phyloP scores from a whole-genome alignment of 1,139 yeast genomes.

The Cylindricascospora bacillispora region DNA sequence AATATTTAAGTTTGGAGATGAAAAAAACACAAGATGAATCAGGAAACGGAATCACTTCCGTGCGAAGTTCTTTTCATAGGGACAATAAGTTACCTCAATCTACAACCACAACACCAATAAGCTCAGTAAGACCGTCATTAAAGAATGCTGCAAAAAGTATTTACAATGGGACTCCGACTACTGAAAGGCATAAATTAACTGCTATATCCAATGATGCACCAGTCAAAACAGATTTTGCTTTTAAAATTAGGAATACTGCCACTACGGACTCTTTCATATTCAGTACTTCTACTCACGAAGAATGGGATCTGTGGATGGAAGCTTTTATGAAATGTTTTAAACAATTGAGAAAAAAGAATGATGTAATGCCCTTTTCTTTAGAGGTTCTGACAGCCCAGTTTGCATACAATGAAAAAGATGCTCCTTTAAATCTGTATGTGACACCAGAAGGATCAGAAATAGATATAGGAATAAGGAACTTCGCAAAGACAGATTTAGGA shows the following conservation, averaged over 20 bases:
- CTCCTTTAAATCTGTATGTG: slow-evolving; percentile 47
- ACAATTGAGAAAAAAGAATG: slow-evolving; percentile 34
- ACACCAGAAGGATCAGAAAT: slow-evolving; percentile 54
- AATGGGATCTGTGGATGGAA: slow-evolving; percentile 48
- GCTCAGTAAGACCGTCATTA: slow-evolving; percentile 12
- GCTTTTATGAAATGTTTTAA: slow-evolving; percentile 44
- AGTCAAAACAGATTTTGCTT: slow-evolving; percentile 26
- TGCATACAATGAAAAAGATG: slow-evolving; percentile 45
- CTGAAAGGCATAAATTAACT: slow-evolving; percentile 4
- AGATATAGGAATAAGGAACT: slow-evolving; percentile 33
- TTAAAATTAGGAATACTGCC: slow-evolving; percentile 39
- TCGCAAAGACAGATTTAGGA: slow-evolving; percentile 10
- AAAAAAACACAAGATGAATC: slow-evolving; percentile 5
- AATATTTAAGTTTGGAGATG: slow-evolving; percentile 41
- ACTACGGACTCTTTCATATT: slow-evolving; percentile 43
- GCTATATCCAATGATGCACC: slow-evolving; percentile 10
- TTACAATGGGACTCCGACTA: slow-evolving; percentile 8
- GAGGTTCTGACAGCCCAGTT: slow-evolving; percentile 47
- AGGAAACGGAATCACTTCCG: background rate
- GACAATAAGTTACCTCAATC: slow-evolving; percentile 10
- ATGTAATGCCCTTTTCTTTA: slow-evolving; percentile 44
- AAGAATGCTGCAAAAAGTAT: slow-evolving; percentile 9
- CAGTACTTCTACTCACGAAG: slow-evolving; percentile 40
- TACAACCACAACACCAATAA: slow-evolving; percentile 14
- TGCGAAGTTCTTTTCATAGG: slow-evolving; percentile 6